Conservation (phyloP, 495 filamentous ascomycete species). For the Podospora australis region DNA sequence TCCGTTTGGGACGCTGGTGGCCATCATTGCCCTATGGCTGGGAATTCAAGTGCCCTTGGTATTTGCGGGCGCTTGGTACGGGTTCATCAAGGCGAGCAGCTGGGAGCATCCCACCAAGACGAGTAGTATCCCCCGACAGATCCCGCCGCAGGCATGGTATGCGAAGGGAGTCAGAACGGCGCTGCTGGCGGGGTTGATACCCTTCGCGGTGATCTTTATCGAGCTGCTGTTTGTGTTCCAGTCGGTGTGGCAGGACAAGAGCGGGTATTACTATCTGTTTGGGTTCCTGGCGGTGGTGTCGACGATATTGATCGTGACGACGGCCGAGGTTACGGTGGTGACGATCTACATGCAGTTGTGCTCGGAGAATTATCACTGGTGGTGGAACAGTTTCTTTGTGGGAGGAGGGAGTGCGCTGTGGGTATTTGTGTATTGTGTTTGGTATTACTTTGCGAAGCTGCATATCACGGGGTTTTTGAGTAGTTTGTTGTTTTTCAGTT, state of each 20-base stretch:
- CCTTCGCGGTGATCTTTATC: conserved; percentile 91
- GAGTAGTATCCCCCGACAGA: conserved; percentile 61
- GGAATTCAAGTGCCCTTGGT: conserved; percentile 86
- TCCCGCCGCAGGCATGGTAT: conserved; percentile 80
- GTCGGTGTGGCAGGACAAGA: conserved; percentile 88
- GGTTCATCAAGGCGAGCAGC: conserved; percentile 56
- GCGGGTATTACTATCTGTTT: conserved; percentile 91
- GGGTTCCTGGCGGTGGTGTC: conserved; percentile 78
- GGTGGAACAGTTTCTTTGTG: conserved; percentile 87
- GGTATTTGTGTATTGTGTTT: conserved; percentile 81
- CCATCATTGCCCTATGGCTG: conserved; percentile 75
- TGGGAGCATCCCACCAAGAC: conserved; percentile 92
- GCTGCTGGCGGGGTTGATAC: conserved; percentile 73
- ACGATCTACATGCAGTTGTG: conserved; percentile 84
- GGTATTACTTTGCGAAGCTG: conserved; percentile 80
- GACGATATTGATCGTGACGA: conserved; percentile 67
- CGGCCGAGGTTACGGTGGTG: conserved; percentile 86
- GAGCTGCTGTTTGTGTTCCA: conserved; percentile 91
- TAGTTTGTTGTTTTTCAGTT: conserved; percentile 79
- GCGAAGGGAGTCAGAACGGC: conserved; percentile 54
- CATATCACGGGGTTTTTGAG: conserved; percentile 80
- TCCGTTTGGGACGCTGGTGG: conserved; percentile 78
- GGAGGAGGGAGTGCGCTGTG: conserved; percentile 75
- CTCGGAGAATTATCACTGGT: conserved; percentile 90
- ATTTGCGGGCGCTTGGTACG: conserved; percentile 77